phyloP scores from a whole-genome alignment of 2,329 filamentous ascomycete genomes.

The Nectriaceae sp. region DNA sequence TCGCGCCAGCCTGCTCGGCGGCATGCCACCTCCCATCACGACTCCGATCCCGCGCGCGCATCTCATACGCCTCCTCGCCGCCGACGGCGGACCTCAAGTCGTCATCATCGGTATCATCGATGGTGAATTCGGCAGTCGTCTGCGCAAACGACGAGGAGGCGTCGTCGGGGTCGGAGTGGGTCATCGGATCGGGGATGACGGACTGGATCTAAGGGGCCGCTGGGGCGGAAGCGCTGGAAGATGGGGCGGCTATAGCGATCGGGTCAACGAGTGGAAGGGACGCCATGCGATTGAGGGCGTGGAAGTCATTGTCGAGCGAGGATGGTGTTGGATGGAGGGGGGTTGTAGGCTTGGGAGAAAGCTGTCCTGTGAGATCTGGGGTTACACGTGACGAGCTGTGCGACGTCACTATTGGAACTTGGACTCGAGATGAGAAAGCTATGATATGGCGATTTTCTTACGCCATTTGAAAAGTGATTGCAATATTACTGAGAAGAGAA shows the following conservation, averaged over 20 bases:
- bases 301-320: slow-evolving; percentile 15
- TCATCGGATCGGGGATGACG: slow-evolving; percentile 12
- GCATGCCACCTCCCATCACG: slow-evolving; percentile 19
- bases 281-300: slow-evolving; percentile 12
- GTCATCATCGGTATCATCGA: slow-evolving; percentile 38
- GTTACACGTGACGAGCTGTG: slow-evolving; percentile 11
- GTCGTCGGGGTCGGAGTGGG: slow-evolving; percentile 21
- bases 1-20: slow-evolving; percentile 17
- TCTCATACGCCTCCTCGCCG: slow-evolving; percentile 35
- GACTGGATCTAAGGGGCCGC: background rate
- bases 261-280: slow-evolving; percentile 3
- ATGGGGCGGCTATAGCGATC: slow-evolving; percentile 6
- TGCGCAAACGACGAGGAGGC: slow-evolving; percentile 39
- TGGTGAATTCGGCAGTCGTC: slow-evolving; percentile 38
- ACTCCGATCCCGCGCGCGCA: slow-evolving; percentile 24
- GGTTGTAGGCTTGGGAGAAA: background rate
- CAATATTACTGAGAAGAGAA: background rate
- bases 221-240: background rate
- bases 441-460: background rate
- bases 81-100: slow-evolving; percentile 36
- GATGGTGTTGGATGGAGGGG: background rate
- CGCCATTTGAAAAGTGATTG: background rate
- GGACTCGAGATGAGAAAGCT: background rate
- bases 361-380: background rate
- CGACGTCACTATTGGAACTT: background rate